Evolutionary conservation across 2,329 filamentous ascomycete species (phyloP).

Genomic region (Aspergillus sp.): DNA sequence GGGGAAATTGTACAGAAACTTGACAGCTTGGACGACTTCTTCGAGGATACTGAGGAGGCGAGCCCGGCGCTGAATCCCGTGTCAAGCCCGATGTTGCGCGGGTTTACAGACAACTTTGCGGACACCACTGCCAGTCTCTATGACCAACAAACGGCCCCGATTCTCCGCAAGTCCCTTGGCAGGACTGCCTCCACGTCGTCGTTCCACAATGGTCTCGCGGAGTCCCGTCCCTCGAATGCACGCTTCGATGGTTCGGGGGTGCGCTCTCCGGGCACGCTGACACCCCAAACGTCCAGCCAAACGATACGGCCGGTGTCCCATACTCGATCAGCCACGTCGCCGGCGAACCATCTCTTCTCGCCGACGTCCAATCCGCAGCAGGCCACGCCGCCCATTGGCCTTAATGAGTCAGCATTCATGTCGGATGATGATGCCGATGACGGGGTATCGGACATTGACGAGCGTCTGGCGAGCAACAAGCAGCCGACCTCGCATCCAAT

Average conservation of each 20-base stretch:
- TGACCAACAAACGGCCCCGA: constrained; percentile 85
- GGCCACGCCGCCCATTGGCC: constrained; percentile 39
- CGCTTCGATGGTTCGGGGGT: constrained; percentile 42
- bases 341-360: constrained; percentile 45
- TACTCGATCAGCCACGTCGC: constrained; percentile 75
- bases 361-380: constrained; percentile 42
- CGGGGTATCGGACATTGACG: constrained; percentile 72
- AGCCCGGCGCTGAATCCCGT: constrained; percentile 44
- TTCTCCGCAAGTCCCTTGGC: constrained; percentile 70
- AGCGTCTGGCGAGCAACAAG: constrained; percentile 41
- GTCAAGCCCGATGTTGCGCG: constrained; percentile 27
- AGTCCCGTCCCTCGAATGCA: constrained; percentile 52
- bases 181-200: constrained; percentile 62
- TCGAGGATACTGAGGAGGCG: constrained; percentile 56
- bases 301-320: constrained; percentile 60
- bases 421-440: constrained; percentile 73
- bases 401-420: constrained; percentile 51
- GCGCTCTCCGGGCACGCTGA: constrained; percentile 38
- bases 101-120: constrained; percentile 53
- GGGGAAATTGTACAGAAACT: constrained; percentile 74
- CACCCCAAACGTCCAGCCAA: constrained; percentile 21
- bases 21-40: constrained; percentile 73
- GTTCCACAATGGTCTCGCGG: constrained; percentile 82
- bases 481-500: constrained; percentile 12
- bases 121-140: constrained; percentile 76